Evolutionary conservation across 2,329 filamentous ascomycete genomes (phyloP).

Genomic region (Pseudogymnoascus verrucosus): DNA sequence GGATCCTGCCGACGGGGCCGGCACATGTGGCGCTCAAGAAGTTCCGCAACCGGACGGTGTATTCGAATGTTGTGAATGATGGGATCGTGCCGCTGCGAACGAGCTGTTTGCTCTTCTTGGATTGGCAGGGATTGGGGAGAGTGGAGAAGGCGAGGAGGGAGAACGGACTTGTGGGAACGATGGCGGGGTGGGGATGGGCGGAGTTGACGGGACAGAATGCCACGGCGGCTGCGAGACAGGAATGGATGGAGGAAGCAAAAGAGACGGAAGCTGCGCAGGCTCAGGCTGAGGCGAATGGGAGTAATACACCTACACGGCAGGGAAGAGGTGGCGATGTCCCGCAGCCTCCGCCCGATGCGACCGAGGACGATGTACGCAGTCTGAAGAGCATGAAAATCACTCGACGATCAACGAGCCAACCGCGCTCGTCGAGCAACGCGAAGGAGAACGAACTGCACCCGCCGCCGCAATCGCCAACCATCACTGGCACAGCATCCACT

Average conservation of each 20-base stretch:
- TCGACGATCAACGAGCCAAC: background rate
- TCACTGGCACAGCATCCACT: conserved; percentile 31
- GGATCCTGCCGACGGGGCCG: conserved; percentile 84
- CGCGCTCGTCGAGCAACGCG: background rate
- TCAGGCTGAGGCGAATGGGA: conserved; percentile 23
- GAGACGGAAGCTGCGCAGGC: conserved; percentile 7
- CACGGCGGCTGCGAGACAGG: conserved; percentile 20
- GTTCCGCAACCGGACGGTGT: conserved; percentile 85
- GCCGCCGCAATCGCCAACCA: conserved; percentile 16
- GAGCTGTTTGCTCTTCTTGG: conserved; percentile 90
- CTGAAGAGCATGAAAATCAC: conserved; percentile 37
- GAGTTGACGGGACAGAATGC: conserved; percentile 70
- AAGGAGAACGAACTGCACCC: conserved; percentile 21
- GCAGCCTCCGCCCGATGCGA: conserved; percentile 58
- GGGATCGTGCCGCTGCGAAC: conserved; percentile 92
- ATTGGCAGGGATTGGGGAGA: conserved; percentile 88
- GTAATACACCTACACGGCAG: conserved; percentile 36
- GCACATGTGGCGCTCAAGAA: conserved; percentile 80
- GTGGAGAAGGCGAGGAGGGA: conserved; percentile 92
- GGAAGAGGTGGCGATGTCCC: conserved; percentile 50
- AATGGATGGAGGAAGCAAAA: conserved; percentile 15
- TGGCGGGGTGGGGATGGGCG: conserved; percentile 90
- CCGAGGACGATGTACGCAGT: conserved; percentile 53
- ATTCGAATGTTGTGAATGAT: conserved; percentile 96
- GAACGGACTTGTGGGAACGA: conserved; percentile 83